phyloP scores from a whole-genome alignment of 805 yeast species.

The Starmerella lactis-condensi region DNA sequence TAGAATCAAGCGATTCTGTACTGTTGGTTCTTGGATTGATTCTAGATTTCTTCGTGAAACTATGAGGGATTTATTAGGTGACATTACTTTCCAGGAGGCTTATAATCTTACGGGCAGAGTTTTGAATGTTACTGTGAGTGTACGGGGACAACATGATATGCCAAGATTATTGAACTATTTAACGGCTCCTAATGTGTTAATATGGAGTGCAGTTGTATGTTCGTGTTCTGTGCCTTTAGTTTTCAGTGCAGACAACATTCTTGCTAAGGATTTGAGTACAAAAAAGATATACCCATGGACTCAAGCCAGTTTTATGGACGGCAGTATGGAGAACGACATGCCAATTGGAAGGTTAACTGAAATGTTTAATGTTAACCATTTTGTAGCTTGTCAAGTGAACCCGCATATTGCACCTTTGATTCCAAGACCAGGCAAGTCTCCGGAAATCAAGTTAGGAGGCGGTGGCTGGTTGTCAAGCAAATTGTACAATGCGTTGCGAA shows the following conservation, averaged over 20 bases:
- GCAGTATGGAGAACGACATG: conserved; percentile 84
- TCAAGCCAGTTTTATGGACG: conserved; percentile 73
- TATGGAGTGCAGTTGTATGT: conserved; percentile 80
- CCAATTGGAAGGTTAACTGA: conserved; percentile 82
- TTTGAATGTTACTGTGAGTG: conserved; percentile 83
- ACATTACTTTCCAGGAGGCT: conserved; percentile 82
- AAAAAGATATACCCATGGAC: conserved; percentile 68
- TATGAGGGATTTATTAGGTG: conserved; percentile 65
- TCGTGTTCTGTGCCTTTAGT: conserved; percentile 89
- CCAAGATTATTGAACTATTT: conserved; percentile 75
- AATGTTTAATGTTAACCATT: conserved; percentile 94
- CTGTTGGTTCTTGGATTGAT: conserved; percentile 81
- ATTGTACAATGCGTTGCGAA: conserved; percentile 27
- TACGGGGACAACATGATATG: conserved; percentile 79
- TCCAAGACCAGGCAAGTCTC: neutral
- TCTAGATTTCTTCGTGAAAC: conserved; percentile 51
- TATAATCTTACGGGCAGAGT: conserved; percentile 85
- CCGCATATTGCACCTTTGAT: conserved; percentile 88
- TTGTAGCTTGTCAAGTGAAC: conserved; percentile 92
- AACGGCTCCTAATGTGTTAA: conserved; percentile 80
- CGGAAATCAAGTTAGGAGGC: conserved; percentile 3
- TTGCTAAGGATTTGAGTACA: conserved; percentile 62
- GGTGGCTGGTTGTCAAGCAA: conserved; percentile 6
- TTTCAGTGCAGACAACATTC: conserved; percentile 68
- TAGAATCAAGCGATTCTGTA: conserved; percentile 44